These are phyloP conservation scores for Pinus albicaulis DNA, from an alignment of 75 land plant genomes.

Conservation along the genomic window DNA sequence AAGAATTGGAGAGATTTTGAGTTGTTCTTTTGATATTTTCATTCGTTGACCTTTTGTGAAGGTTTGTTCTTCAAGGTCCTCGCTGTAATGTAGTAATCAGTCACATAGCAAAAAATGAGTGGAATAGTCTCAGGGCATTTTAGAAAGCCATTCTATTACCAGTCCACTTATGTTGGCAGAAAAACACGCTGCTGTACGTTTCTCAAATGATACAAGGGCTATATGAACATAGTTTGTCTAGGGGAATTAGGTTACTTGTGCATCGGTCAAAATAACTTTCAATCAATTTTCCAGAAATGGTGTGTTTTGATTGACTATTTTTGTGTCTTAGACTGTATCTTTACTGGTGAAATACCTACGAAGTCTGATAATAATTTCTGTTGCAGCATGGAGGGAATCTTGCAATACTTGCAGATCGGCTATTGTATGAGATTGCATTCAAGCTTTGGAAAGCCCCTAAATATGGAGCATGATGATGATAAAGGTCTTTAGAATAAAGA, in stretches of 20 bases:
- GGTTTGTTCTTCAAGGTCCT: conserved; percentile 1
- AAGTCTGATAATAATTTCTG: conserved; percentile 3
- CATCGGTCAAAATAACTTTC: background rate
- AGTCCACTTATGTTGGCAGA: background rate
- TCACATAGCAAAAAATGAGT: background rate
- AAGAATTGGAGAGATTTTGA: background rate
- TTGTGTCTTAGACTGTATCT: background rate
- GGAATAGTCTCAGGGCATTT: background rate
- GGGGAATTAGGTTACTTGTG: background rate
- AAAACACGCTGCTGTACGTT: background rate
- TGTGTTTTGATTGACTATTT: background rate
- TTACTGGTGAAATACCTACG: background rate
- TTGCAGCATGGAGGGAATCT: conserved; percentile 70
- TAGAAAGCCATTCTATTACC: background rate
- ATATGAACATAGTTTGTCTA: background rate
- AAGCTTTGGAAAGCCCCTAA: conserved; percentile 99
- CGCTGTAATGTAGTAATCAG: background rate
- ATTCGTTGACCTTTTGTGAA: background rate
- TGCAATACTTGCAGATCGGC: conserved; percentile 81
- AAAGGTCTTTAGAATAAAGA: background rate
- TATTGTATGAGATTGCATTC: conserved; percentile 88
- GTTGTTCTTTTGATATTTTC: background rate
- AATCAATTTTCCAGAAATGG: background rate
- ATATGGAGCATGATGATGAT: conserved; percentile 75
- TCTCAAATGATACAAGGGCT: background rate